Evolutionary conservation across 495 filamentous ascomycete species (phyloP), one percentile per base, ranked within the genome.

Genomic region (Hypoxylon fragiforme): DNA sequence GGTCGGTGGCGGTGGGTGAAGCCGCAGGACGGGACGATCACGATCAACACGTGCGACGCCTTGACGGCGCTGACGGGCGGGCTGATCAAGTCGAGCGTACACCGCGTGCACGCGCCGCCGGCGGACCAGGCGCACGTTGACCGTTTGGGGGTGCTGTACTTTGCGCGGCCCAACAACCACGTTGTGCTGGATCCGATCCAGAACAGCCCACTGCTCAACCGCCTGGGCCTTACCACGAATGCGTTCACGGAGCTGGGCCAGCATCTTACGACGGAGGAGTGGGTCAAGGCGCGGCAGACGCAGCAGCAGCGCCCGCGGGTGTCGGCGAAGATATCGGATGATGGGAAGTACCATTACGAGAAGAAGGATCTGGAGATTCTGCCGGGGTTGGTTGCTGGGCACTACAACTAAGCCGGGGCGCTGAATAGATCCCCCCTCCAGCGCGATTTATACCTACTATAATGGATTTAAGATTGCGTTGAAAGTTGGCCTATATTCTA

Each of bases 31-130:
- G 78, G 75, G 1, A 78, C 72, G 0, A 80, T 82, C 49, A 79
- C 77, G 2, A 73, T 79, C 49, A 81, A 82, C 63, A 77, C 71
- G 0, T 75, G 70, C 38, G 77, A 81, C 64, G 71, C 77, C 1
- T 58, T 81, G 48, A 75, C 73, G 4, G 69, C 70, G 24, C 66
- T 81, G 28, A 78, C 77, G 35, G 61, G 73, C 31, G 75, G 77
- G 0, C 66, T 78, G 16, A 70, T 80, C 50, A 81, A 81, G 64
- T 73, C 69, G 0, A 80, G 75, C 44, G 63, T 81, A 30, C 78
- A 82, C 44, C 73, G 68, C 19, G 80, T 82, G 7, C 73, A 76
- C 53, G 67, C 77, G 3, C 75, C 75, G 4, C 77, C 79, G 0
- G 44, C 66, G 2, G 76, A 81, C 50, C 80, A 84, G 54, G 70